phyloP scores from a whole-genome alignment of 2,329 filamentous ascomycete genomes.

The Boeremia lycopersici region DNA sequence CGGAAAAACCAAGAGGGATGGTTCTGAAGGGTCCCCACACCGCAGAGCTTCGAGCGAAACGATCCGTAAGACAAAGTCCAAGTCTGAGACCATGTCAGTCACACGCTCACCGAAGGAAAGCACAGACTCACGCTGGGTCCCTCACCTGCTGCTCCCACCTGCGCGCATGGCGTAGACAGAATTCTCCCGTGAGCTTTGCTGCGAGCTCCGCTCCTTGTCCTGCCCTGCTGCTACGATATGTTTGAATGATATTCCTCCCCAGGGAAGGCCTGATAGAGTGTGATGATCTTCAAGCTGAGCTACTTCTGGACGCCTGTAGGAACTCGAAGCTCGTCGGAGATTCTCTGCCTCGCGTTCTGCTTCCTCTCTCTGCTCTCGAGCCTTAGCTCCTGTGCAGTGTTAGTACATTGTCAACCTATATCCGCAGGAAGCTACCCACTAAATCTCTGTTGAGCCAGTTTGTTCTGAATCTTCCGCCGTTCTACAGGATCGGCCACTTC shows the following conservation, averaged over 20 bases:
- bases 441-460: slow-evolving; percentile 77
- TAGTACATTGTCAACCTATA: background rate
- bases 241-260: slow-evolving; percentile 71
- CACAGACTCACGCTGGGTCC: slow-evolving; percentile 34
- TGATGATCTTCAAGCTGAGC: slow-evolving; percentile 60
- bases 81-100: slow-evolving; percentile 41
- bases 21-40: slow-evolving; percentile 32
- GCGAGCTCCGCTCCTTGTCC: slow-evolving; percentile 52
- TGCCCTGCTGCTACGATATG: slow-evolving; percentile 55
- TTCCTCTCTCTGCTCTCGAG: slow-evolving; percentile 70
- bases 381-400: slow-evolving; percentile 66
- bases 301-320: slow-evolving; percentile 66
- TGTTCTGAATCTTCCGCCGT: slow-evolving; percentile 76
- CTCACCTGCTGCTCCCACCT: slow-evolving; percentile 51
- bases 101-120: slow-evolving; percentile 19
- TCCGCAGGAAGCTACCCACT: slow-evolving; percentile 57
- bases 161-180: slow-evolving; percentile 46
- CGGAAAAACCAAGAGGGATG: slow-evolving; percentile 30
- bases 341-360: slow-evolving; percentile 68
- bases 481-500: slow-evolving; percentile 73
- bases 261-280: slow-evolving; percentile 70
- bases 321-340: slow-evolving; percentile 65
- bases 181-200: slow-evolving; percentile 48
- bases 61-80: slow-evolving; percentile 48
- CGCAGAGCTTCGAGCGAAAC: slow-evolving; percentile 47